These are phyloP conservation scores for Neurospora discreta DNA, from an alignment of 495 filamentous ascomycete genomes.

Conservation along the genomic window DNA sequence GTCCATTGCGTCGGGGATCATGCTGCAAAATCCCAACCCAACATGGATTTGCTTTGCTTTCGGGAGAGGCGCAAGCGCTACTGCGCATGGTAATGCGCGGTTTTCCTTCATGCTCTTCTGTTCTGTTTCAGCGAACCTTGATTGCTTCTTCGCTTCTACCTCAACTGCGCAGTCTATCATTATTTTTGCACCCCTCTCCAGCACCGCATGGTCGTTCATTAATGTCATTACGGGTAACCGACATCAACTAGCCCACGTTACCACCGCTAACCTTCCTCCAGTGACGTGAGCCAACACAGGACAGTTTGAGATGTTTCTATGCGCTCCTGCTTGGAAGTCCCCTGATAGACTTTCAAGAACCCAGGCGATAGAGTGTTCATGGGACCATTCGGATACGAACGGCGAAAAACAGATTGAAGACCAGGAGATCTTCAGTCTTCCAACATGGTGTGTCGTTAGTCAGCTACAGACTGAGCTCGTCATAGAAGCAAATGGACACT, in stretches of 20 bases:
- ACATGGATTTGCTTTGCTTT: background rate
- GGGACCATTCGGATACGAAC: background rate
- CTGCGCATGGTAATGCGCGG: background rate
- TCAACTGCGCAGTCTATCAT: background rate
- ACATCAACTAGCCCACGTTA: background rate
- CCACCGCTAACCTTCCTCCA: background rate
- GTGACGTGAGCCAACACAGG: background rate
- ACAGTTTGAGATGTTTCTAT: background rate
- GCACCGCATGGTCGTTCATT: background rate
- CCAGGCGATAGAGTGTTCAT: background rate
- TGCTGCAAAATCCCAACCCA: background rate
- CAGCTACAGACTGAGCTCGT: background rate
- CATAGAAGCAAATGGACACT: background rate
- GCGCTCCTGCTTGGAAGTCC: background rate
- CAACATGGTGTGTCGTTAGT: background rate
- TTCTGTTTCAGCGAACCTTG: background rate
- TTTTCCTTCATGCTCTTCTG: background rate
- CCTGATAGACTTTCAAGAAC: background rate
- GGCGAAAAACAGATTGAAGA: background rate
- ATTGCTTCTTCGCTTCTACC: background rate
- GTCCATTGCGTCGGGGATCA: background rate
- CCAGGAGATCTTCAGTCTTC: background rate
- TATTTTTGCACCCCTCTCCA: background rate
- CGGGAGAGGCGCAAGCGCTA: constrained; percentile 1
- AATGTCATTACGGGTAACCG: background rate